Evolutionary conservation across 139 green algal species (phyloP), one percentile per base, ranked within the genome.

Genomic region (Micromonas pusilla): DNA sequence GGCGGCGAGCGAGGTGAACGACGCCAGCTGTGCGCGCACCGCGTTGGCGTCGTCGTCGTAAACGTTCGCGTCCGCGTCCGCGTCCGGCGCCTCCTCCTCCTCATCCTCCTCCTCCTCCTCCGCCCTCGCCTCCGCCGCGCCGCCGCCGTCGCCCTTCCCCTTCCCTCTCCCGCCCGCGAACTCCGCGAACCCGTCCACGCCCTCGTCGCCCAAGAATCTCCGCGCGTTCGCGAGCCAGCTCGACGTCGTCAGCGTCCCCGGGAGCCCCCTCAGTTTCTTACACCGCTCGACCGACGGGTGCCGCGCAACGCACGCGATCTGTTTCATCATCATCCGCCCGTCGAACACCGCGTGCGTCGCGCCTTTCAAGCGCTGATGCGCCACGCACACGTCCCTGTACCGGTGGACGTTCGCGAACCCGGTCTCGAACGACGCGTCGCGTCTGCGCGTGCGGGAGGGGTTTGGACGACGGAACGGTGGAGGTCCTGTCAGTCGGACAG

Each of bases 301-400:
- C 30, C 70, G 31, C 30, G 39, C 31, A 19, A 76, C 70, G 70
- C 70, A 64, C 31, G 31, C 65, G 13, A 76, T 76, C n/a, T 37
- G n/a, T 16, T 76, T 76, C 4, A 32, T 76, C 25, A 76, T 52
- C 23, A 66, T 26, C 3, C 70, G 70, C 5, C 23, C 39, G 52
- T 76, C 70, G 32, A 63, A 62, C 6, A 65, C 39, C 4, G 52
- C 70, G 21, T 64, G 31, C 32, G n/a, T 3, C 6, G 70, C 34
- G 32, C 70, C 70, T 65, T 63, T 62, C 3, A 2, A 62, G 5
- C 70, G 31, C 31, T 2, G 13, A 30, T 37, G 25, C 3, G 52
- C 52, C 6, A 32, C 34, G 32, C 6, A 31, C 20, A 76, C 30
- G 3, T 32, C 23, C 6, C 70, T 28, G 39, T 64, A 76, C 6